Conservation (phyloP, 2,329 filamentous ascomycete genomes). For the Apiospora koreana region DNA sequence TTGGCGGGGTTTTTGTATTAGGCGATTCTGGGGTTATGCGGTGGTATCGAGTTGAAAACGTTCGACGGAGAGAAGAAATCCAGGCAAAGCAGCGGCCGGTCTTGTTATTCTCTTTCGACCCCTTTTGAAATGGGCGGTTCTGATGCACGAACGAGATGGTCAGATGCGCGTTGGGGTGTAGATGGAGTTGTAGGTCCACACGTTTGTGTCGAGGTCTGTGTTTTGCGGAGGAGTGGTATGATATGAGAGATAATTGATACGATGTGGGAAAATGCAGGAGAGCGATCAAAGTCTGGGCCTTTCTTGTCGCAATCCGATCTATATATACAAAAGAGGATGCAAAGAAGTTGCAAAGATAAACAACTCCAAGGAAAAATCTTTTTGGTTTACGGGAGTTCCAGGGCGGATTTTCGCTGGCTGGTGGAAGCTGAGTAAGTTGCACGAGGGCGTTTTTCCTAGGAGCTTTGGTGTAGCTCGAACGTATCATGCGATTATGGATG, state of each 20-base stretch:
- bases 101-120: background rate
- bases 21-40: background rate
- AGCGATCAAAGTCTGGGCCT: background rate
- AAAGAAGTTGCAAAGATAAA: background rate
- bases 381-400: background rate
- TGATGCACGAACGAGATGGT: background rate
- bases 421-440: background rate
- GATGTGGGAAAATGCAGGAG: background rate
- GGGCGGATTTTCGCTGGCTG: background rate
- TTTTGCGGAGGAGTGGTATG: background rate
- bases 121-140: background rate
- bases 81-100: background rate
- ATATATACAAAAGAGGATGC: background rate
- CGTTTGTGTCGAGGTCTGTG: background rate
- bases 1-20: constrained; percentile 29
- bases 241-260: constrained; percentile 5
- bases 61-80: background rate
- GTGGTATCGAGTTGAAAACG: background rate
- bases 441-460: background rate
- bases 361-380: background rate
- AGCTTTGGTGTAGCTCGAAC: background rate
- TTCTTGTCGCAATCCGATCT: background rate
- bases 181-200: background rate
- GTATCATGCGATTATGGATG: background rate
- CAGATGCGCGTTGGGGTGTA: background rate